Percentiles rank a stretch among this genome's conserved stretches.
phyloP scores from a whole-genome alignment of 805 yeast genomes.

The Cyberlindnera veronae region DNA sequence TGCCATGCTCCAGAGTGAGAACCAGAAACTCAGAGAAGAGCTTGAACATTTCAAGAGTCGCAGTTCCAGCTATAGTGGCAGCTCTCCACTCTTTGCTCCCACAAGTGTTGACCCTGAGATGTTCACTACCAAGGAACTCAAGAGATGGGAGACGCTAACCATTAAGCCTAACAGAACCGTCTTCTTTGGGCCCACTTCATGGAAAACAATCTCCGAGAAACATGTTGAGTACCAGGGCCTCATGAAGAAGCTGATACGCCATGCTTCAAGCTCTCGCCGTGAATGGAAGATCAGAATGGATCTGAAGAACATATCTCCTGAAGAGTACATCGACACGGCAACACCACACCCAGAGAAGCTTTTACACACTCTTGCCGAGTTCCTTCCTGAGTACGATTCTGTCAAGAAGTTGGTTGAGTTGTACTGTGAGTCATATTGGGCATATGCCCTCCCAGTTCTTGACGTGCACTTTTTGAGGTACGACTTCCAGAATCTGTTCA shows the following conservation, averaged over 20 bases:
- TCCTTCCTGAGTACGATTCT: conserved; percentile 20
- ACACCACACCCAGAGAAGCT: conserved; percentile 12
- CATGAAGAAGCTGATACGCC: conserved; percentile 10
- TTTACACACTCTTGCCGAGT: conserved; percentile 12
- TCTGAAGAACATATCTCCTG: conserved; percentile 6
- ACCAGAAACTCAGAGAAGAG: conserved; percentile 16
- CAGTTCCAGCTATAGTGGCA: not conserved
- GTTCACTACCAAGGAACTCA: conserved; percentile 1
- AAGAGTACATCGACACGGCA: conserved; percentile 11
- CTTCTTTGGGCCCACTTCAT: conserved; percentile 22
- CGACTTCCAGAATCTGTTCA: conserved; percentile 20
- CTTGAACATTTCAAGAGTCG: conserved; percentile 11
- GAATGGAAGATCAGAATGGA: conserved; percentile 23
- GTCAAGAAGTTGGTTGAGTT: conserved; percentile 14
- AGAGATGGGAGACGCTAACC: conserved; percentile 8
- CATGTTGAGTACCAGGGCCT: conserved; percentile 8
- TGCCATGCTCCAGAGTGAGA: conserved; percentile 17
- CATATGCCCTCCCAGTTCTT: conserved; percentile 15
- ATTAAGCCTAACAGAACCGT: conserved; percentile 12
- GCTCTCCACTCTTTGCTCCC: not conserved
- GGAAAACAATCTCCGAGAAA: conserved; percentile 18
- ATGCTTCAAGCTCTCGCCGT: conserved; percentile 17
- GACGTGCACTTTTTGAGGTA: conserved; percentile 11
- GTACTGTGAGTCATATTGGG: conserved; percentile 20
- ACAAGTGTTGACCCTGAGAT: not conserved